Conservation (phyloP, 208 protist genomes). For the Porcisia deanei region DNA sequence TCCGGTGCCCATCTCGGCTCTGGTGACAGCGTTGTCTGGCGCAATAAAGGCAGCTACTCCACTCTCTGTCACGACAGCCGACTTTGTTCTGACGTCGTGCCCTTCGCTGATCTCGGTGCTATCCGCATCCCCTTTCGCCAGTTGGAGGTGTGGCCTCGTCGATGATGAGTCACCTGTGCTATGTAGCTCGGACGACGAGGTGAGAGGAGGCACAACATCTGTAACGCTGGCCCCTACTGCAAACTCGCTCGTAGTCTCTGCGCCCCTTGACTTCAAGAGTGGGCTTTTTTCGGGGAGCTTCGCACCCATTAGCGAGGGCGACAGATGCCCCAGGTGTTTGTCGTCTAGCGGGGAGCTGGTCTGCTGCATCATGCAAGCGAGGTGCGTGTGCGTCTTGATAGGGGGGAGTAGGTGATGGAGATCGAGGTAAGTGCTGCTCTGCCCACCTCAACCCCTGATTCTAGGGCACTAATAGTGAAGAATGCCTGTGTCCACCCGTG, state of each 20-base stretch:
- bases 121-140: not conserved
- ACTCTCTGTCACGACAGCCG: not conserved
- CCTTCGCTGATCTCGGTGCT: not conserved
- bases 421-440: not conserved
- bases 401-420: not conserved
- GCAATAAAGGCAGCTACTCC: not conserved
- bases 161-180: not conserved
- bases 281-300: not conserved
- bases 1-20: not conserved
- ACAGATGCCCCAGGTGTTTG: not conserved
- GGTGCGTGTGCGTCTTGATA: not conserved
- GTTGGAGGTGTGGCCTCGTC: not conserved
- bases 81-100: not conserved
- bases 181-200: not conserved
- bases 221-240: not conserved
- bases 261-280: not conserved
- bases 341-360: not conserved
- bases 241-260: not conserved
- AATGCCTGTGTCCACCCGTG: not conserved
- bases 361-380: not conserved
- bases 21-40: not conserved
- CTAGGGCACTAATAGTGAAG: not conserved
- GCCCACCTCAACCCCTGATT: not conserved
- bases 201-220: not conserved
- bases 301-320: not conserved